Percentiles rank a stretch among this genome's conserved stretches.
Conservation (phyloP, 2,329 filamentous ascomycete genomes). For the Apiospora sp. region DNA sequence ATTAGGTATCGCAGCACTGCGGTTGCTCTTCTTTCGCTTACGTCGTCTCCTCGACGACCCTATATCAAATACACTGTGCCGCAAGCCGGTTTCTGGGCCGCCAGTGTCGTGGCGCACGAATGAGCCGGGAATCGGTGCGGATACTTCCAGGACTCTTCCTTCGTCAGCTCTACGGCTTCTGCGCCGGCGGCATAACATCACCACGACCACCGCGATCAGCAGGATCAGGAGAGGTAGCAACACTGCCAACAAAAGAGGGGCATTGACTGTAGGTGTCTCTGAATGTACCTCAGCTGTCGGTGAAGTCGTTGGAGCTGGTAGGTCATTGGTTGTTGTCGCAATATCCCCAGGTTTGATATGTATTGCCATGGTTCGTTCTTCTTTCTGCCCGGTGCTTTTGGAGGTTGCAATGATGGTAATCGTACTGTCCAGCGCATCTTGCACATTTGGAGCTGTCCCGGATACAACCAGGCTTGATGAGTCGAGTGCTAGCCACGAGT, state of each 20-base stretch:
- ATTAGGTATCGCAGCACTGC: constrained; percentile 21
- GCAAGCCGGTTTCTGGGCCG: constrained; percentile 28
- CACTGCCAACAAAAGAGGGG: constrained; percentile 31
- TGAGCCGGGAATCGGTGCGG: constrained; percentile 40
- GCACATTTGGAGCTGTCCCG: constrained; percentile 35
- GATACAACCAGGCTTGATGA: constrained; percentile 36
- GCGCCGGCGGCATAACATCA: constrained; percentile 36
- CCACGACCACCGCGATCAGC: constrained; percentile 32
- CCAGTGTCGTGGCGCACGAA: constrained; percentile 36
- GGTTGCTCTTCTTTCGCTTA: background rate
- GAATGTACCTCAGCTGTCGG: background rate
- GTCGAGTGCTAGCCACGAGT: constrained; percentile 44
- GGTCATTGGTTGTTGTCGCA: background rate
- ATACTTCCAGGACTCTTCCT: constrained; percentile 35
- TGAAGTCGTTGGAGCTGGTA: constrained; percentile 20
- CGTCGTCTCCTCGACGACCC: constrained; percentile 23
- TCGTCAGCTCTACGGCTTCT: constrained; percentile 33
- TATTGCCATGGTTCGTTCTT: constrained; percentile 28
- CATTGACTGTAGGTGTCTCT: background rate
- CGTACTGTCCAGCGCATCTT: constrained; percentile 28
- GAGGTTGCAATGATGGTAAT: constrained; percentile 38
- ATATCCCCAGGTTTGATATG: background rate
- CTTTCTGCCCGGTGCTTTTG: constrained; percentile 33
- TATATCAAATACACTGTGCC: constrained; percentile 34
- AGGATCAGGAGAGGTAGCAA: constrained; percentile 37